Conservation (phyloP, 176 grass and related monocot genomes). For the Hyparrhenia diplandra region DNA sequence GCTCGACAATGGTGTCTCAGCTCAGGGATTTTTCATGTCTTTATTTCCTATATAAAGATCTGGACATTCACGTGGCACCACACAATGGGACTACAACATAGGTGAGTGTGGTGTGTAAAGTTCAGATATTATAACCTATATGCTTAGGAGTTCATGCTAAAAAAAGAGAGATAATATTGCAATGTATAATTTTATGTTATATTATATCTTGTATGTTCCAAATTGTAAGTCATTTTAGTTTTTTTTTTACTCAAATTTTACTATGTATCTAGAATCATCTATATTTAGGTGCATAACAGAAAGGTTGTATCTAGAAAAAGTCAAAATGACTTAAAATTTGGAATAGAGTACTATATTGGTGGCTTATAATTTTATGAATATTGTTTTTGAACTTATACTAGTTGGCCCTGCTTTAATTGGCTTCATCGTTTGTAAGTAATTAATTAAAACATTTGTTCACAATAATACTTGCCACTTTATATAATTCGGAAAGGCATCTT, state of each 20-base stretch:
- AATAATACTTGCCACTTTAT: neutral
- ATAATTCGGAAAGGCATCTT: neutral
- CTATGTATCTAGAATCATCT: too few relatives aligned
- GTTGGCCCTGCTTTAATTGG: neutral
- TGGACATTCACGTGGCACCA: neutral
- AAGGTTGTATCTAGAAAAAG: too few relatives aligned
- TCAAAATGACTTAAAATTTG: too few relatives aligned
- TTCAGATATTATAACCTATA: neutral
- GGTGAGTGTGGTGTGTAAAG: neutral
- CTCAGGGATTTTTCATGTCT: neutral
- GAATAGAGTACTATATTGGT: neutral
- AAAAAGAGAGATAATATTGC: neutral
- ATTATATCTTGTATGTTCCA: too few relatives aligned
- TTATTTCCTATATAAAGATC: neutral
- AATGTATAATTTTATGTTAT: neutral
- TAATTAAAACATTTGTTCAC: neutral
- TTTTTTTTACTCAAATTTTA: neutral
- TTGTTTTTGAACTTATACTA: neutral
- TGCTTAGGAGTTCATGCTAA: too few relatives aligned
- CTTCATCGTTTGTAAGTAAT: neutral
- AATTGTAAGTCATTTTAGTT: neutral
- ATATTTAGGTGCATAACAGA: too few relatives aligned
- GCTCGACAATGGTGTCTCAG: neutral
- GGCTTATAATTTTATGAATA: neutral
- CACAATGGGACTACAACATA: too few relatives aligned